phyloP scores from a whole-genome alignment of 768 basidiomycete species.

The Pisolithus marmoratus region DNA sequence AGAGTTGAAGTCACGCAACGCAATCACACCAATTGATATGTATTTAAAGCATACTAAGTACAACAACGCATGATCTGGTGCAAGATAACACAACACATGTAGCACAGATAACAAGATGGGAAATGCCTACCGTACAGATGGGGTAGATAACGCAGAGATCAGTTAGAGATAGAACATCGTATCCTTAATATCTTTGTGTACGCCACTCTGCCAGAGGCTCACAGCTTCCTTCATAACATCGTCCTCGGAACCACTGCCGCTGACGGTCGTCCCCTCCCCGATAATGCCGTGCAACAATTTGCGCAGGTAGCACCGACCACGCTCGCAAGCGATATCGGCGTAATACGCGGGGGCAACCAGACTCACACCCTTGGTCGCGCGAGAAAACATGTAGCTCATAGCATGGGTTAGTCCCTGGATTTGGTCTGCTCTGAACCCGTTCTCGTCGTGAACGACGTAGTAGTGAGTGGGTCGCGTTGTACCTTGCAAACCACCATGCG shows the following conservation, averaged over 20 bases:
- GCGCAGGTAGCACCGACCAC: constrained; percentile 48
- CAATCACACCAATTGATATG: background rate
- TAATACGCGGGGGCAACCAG: constrained; percentile 35
- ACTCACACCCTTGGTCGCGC: constrained; percentile 47
- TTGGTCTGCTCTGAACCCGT: constrained; percentile 41
- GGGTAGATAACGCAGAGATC: background rate
- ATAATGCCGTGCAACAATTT: constrained; percentile 38
- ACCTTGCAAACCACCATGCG: constrained; percentile 42
- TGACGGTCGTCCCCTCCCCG: constrained; percentile 23
- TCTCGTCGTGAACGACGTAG: constrained; percentile 52
- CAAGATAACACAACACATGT: too few relatives aligned
- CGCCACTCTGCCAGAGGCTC: constrained; percentile 51
- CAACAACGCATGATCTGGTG: too few relatives aligned
- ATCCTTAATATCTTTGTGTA: constrained; percentile 49
- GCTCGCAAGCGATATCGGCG: constrained; percentile 47
- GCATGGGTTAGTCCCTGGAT: constrained; percentile 52
- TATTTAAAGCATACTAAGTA: background rate
- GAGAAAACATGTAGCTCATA: constrained; percentile 51
- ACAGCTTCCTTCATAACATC: constrained; percentile 50
- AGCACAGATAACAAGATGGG: background rate
- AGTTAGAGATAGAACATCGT: constrained; percentile 74
- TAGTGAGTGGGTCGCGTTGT: constrained; percentile 52
- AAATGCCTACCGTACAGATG: background rate
- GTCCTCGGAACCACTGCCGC: constrained; percentile 39
- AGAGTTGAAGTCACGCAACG: background rate